Percentiles rank a stretch among this genome's conserved stretches.
Conservation (phyloP, 2,329 filamentous ascomycete genomes). For the Ophiobolus disseminans region DNA sequence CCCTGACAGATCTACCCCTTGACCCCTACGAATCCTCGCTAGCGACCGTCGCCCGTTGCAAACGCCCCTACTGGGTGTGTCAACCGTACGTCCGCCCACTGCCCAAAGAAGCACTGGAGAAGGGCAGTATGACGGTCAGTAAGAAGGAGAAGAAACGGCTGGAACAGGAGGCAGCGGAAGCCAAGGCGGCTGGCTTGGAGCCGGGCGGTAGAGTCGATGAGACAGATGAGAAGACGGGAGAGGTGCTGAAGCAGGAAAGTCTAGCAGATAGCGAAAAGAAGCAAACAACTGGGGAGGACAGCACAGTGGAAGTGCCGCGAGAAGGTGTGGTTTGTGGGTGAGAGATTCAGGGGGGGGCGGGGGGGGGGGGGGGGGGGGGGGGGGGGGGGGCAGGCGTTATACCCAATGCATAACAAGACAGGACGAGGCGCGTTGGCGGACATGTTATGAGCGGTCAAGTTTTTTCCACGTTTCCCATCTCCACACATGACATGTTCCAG, state of each 20-base stretch:
- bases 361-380: neutral
- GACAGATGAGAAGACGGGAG: constrained; percentile 53
- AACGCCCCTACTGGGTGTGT: constrained; percentile 86
- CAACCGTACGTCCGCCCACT: constrained; percentile 87
- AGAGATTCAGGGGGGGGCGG: neutral
- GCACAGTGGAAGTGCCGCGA: constrained; percentile 50
- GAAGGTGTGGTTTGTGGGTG: constrained; percentile 56
- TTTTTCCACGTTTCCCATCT: neutral
- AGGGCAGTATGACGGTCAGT: constrained; percentile 76
- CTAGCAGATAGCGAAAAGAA: constrained; percentile 15
- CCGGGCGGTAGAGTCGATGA: constrained; percentile 59
- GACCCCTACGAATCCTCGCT: constrained; percentile 64
- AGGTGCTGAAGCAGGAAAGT: constrained; percentile 14
- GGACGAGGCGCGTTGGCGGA: too few species aligned
- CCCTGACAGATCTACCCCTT: neutral
- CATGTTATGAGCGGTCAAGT: neutral
- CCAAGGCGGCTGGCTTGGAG: constrained; percentile 28
- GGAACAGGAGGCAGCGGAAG: constrained; percentile 49
- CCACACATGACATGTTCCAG: too few species aligned
- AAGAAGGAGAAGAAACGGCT: constrained; percentile 66
- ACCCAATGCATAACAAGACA: constrained; percentile 3
- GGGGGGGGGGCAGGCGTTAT: constrained; percentile 2
- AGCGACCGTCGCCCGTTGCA: constrained; percentile 72
- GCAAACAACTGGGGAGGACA: constrained; percentile 20
- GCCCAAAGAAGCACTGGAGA: constrained; percentile 84